Evolutionary conservation across 179 eudicot genomes (phyloP).

Genomic region (Nepenthes alata): DNA sequence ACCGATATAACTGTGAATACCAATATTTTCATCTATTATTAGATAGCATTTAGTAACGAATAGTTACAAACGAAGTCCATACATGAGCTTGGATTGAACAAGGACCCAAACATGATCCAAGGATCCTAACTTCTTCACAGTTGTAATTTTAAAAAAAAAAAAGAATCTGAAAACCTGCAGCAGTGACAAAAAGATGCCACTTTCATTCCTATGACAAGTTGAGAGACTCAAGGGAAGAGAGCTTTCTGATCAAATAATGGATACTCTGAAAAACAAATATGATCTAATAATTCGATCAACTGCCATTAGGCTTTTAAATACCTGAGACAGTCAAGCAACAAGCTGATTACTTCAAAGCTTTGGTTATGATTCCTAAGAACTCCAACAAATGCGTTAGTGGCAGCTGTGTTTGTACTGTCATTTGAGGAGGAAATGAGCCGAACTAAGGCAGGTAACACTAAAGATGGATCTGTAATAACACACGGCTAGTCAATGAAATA

Average conservation of each 20-base stretch:
- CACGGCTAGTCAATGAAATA: not conserved
- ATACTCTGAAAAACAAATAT: not conserved
- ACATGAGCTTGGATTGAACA: not conserved
- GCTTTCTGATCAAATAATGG: too few relatives aligned
- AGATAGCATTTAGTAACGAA: too few relatives aligned
- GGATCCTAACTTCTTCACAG: not conserved
- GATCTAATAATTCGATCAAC: not conserved
- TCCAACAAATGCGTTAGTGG: slow-evolving; percentile 27
- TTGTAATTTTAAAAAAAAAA: not conserved
- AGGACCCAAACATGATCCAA: not conserved
- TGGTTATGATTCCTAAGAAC: slow-evolving; percentile 38
- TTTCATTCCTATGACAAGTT: not conserved
- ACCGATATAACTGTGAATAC: too few relatives aligned
- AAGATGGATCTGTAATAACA: slow-evolving; percentile 40
- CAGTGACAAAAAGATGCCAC: not conserved
- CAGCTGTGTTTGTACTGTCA: slow-evolving; percentile 24
- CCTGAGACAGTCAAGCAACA: slow-evolving; percentile 63
- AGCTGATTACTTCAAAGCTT: slow-evolving; percentile 37
- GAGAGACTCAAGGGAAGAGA: not conserved
- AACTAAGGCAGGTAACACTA: slow-evolving; percentile 44
- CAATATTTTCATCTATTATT: too few relatives aligned
- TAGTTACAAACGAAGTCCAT: too few relatives aligned
- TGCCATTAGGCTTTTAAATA: slow-evolving; percentile 8
- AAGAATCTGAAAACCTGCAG: not conserved
- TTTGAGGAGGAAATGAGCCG: slow-evolving; percentile 27